A percentile compares a stretch with the other conserved stretches of the same genome.
Evolutionary conservation across 2,329 filamentous ascomycete species (phyloP).

Genomic region (Stachybotrys echinatus): DNA sequence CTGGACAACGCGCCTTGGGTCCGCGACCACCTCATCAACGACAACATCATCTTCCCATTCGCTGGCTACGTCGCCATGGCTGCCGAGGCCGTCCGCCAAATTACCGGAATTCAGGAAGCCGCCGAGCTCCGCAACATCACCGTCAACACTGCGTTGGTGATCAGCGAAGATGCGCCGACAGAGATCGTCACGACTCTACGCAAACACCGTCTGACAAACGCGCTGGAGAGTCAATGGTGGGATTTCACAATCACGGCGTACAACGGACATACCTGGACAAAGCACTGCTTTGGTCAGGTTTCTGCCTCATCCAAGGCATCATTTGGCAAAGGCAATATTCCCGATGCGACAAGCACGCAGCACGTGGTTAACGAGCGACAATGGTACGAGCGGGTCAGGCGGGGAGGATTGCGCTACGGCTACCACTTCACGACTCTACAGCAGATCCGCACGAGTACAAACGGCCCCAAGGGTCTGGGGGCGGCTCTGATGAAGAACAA

Average conservation of each 20-base stretch:
- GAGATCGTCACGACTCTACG: conserved; percentile 27
- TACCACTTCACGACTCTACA: conserved; percentile 21
- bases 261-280: conserved; percentile 13
- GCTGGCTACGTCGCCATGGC: conserved; percentile 28
- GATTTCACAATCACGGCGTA: conserved; percentile 21
- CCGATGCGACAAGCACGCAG: neutral
- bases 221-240: conserved; percentile 19
- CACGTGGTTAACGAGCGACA: conserved; percentile 8
- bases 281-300: conserved; percentile 13
- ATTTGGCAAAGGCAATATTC: neutral
- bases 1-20: conserved; percentile 28
- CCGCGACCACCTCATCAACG: conserved; percentile 37
- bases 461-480: conserved; percentile 8
- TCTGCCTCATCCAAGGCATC: neutral
- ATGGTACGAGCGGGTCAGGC: conserved; percentile 20
- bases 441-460: conserved; percentile 8
- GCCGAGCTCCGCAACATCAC: conserved; percentile 21
- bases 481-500: conserved; percentile 9
- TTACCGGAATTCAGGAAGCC: conserved; percentile 5
- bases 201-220: conserved; percentile 14
- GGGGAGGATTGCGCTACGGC: conserved; percentile 24
- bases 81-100: conserved; percentile 15
- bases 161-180: conserved; percentile 18
- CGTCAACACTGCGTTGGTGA: conserved; percentile 22
- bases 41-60: conserved; percentile 34